These are phyloP conservation scores for Filobasidium floriforme DNA, from an alignment of 768 basidiomycete genomes.

Conservation along the genomic window DNA sequence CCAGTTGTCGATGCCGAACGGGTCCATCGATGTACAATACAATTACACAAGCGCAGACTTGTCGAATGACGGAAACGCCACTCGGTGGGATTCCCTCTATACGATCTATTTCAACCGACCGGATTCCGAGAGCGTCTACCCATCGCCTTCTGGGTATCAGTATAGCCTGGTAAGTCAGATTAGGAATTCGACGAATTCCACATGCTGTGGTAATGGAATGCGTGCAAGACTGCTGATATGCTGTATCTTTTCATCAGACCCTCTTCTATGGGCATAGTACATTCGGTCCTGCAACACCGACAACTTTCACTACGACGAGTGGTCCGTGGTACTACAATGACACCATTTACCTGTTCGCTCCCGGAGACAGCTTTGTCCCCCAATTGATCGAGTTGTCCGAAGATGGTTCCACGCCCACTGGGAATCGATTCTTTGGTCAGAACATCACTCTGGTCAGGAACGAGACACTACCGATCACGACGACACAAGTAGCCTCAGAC, in stretches of 20 bases:
- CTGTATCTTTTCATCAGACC: too few relatives aligned
- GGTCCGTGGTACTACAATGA: background rate
- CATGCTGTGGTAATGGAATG: too few relatives aligned
- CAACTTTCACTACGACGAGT: background rate
- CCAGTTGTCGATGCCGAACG: background rate
- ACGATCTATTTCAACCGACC: background rate
- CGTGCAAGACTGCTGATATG: too few relatives aligned
- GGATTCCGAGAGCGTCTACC: background rate
- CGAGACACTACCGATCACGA: background rate
- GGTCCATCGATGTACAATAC: background rate
- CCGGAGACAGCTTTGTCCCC: background rate
- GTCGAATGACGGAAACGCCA: background rate
- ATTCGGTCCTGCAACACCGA: background rate
- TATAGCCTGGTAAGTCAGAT: background rate
- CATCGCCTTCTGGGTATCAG: background rate
- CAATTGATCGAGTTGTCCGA: background rate
- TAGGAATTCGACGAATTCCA: too few relatives aligned
- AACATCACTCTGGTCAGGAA: constrained; percentile 6
- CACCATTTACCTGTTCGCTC: background rate
- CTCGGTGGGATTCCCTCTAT: background rate
- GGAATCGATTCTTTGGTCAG: background rate
- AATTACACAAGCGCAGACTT: background rate
- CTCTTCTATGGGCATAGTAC: too few relatives aligned
- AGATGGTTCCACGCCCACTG: background rate
- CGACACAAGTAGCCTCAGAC: background rate